A percentile compares a stretch with the other conserved stretches of the same genome.
Evolutionary conservation across 768 basidiomycete genomes (phyloP).

Genomic region (Mycena alexandri): DNA sequence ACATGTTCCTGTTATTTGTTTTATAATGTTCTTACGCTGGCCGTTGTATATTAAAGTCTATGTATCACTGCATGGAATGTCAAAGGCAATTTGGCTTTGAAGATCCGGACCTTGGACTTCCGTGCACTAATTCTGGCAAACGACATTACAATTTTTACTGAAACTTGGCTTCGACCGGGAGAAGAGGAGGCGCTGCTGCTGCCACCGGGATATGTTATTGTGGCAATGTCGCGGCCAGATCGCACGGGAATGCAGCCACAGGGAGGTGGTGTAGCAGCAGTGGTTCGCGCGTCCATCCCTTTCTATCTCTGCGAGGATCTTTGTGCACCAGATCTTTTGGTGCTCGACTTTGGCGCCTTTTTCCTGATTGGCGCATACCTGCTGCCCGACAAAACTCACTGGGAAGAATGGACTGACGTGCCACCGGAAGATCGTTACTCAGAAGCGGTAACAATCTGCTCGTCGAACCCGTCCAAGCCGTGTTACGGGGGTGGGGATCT

Average conservation of each 20-base stretch:
- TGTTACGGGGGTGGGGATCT: neutral
- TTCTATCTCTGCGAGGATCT: neutral
- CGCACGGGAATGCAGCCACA: neutral
- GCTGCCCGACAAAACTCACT: neutral
- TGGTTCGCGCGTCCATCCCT: neutral
- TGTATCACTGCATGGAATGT: conserved; percentile 22
- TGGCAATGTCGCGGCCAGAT: neutral
- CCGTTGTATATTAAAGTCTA: conserved; percentile 21
- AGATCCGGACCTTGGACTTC: neutral
- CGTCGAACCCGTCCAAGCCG: neutral
- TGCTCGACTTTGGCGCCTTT: neutral
- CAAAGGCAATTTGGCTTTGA: neutral
- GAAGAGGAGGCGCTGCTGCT: neutral
- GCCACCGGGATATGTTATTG: neutral
- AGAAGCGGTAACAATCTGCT: neutral
- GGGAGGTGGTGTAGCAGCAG: neutral
- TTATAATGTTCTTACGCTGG: conserved; percentile 7
- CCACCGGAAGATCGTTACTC: neutral
- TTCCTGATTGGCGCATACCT: neutral
- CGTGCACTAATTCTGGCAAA: neutral
- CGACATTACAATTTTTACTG: neutral
- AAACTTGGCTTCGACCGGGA: neutral
- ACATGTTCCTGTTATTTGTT: neutral
- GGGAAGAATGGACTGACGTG: neutral
- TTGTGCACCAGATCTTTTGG: neutral